Evolutionary conservation across 1,139 yeast species (phyloP).

Genomic region (Sugiyamaella xylanicola): DNA sequence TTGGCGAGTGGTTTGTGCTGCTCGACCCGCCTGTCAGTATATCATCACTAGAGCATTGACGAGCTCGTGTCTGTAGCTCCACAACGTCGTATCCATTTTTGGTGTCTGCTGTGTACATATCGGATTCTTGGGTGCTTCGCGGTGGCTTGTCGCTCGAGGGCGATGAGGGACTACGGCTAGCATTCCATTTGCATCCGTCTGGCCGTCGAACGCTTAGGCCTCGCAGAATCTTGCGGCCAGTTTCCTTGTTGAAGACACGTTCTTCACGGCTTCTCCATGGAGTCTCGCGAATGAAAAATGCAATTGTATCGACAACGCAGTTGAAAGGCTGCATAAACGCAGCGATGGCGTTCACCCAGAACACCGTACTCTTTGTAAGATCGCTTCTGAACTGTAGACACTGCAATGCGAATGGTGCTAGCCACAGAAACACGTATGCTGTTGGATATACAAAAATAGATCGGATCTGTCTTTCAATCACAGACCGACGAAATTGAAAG

Average conservation of each 20-base stretch:
- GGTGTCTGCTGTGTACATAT: neutral
- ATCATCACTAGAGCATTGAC: neutral
- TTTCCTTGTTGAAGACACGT: slow-evolving; percentile 34
- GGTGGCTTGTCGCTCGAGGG: neutral
- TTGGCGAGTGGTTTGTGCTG: slow-evolving; percentile 4
- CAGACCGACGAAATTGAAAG: slow-evolving; percentile 61
- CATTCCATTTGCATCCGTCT: slow-evolving; percentile 5
- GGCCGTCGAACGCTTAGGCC: slow-evolving; percentile 38
- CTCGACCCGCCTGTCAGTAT: slow-evolving; percentile 6
- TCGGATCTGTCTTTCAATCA: slow-evolving; percentile 76
- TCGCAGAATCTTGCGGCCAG: slow-evolving; percentile 21
- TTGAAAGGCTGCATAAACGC: slow-evolving; percentile 81
- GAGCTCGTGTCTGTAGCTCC: neutral
- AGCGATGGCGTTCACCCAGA: slow-evolving; percentile 67
- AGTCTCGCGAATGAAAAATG: slow-evolving; percentile 72
- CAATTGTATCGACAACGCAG: slow-evolving; percentile 75
- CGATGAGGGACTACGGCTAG: slow-evolving; percentile 2
- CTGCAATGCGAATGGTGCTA: slow-evolving; percentile 76
- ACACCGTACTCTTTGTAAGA: slow-evolving; percentile 50
- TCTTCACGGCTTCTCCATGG: slow-evolving; percentile 61
- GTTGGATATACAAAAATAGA: slow-evolving; percentile 82
- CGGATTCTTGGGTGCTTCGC: slow-evolving; percentile 1
- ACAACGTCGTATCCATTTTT: neutral
- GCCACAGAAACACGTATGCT: slow-evolving; percentile 78
- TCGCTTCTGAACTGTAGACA: slow-evolving; percentile 51